phyloP scores from a whole-genome alignment of 345 rosid species.

The Eucalyptus leucophloia region DNA sequence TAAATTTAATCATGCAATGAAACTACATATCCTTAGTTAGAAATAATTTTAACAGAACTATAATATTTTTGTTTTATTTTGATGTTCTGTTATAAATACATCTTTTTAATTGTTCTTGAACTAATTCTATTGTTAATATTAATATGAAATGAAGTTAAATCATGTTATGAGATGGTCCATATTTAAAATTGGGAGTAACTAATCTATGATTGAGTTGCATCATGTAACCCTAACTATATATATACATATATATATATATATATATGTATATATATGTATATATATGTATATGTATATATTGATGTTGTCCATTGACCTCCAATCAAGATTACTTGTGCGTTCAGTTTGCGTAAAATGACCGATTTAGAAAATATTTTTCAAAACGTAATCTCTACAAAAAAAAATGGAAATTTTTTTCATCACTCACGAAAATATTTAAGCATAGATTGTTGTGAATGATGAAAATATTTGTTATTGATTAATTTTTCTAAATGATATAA shows the following conservation, averaged over 20 bases:
- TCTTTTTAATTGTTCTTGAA: neutral
- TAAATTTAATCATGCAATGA: neutral
- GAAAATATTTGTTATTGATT: too few species aligned
- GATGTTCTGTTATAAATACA: neutral
- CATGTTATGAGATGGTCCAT: neutral
- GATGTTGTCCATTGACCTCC: neutral
- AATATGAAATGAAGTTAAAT: neutral
- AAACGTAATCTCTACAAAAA: too few species aligned
- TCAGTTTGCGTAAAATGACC: too few species aligned
- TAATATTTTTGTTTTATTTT: too few species aligned
- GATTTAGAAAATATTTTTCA: too few species aligned
- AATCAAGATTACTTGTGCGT: neutral
- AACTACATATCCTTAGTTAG: neutral
- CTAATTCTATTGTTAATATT: neutral
- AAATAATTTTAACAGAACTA: too few species aligned
- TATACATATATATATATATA: too few species aligned
- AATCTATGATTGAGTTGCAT: neutral
- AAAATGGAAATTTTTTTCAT: too few species aligned
- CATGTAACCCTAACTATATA: neutral
- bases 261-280: rapidly evolving
- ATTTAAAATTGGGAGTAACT: neutral
- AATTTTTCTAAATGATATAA: too few species aligned
- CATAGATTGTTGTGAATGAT: too few species aligned
- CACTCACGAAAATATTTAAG: too few species aligned
- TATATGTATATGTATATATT: neutral